Conservation (phyloP, 2,329 filamentous ascomycete species). For the Colletotrichum sidae region DNA sequence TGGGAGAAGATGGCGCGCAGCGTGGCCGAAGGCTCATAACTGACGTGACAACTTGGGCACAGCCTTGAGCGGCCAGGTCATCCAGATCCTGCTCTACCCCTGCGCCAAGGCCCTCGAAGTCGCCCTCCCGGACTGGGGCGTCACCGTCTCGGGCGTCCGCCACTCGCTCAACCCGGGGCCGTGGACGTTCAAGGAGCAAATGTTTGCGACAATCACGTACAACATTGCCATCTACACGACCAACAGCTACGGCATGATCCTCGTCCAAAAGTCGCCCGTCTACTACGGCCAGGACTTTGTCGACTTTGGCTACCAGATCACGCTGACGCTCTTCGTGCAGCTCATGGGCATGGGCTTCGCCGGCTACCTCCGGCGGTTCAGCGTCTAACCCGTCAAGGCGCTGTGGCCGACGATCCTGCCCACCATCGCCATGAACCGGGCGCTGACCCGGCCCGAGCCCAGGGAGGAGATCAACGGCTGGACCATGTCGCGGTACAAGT, state of each 20-base stretch:
- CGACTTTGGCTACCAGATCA: slow-evolving; percentile 53
- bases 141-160: slow-evolving; percentile 50
- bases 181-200: slow-evolving; percentile 57
- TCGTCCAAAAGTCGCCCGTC: slow-evolving; percentile 48
- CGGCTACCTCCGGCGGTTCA: slow-evolving; percentile 52
- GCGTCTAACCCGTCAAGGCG: slow-evolving; percentile 48
- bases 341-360: slow-evolving; percentile 58
- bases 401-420: slow-evolving; percentile 49
- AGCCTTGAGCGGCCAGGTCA: slow-evolving; percentile 50
- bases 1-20: background rate
- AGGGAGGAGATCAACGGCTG: slow-evolving; percentile 55
- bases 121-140: slow-evolving; percentile 56
- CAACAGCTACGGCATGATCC: slow-evolving; percentile 50
- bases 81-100: slow-evolving; percentile 60
- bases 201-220: slow-evolving; percentile 54
- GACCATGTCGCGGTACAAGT: slow-evolving; percentile 56
- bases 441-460: slow-evolving; percentile 48
- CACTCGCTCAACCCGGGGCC: slow-evolving; percentile 54
- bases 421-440: slow-evolving; percentile 48
- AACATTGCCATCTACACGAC: slow-evolving; percentile 51
- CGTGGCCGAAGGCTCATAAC: no score
- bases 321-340: slow-evolving; percentile 53
- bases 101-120: slow-evolving; percentile 57
- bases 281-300: slow-evolving; percentile 55
- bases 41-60: slow-evolving; percentile 18